Conservation (phyloP, 2,329 filamentous ascomycete species). For the Ceratocystis eucalypticola region DNA sequence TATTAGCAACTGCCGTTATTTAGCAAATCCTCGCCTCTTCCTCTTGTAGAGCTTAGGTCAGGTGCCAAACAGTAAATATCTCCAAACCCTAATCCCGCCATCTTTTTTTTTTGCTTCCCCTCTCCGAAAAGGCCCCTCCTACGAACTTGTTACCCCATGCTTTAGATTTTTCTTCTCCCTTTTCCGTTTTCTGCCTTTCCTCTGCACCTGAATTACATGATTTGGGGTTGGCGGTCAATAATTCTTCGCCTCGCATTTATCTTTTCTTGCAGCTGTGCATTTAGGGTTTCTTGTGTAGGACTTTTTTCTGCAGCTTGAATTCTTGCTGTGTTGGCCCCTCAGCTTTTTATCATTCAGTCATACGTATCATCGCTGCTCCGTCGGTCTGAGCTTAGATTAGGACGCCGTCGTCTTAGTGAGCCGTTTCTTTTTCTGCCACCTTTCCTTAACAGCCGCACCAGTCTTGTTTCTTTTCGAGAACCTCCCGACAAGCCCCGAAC, state of each 20-base stretch:
- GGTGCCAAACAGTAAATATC: background rate
- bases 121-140: background rate
- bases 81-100: conserved; percentile 3
- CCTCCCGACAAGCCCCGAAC: background rate
- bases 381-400: background rate
- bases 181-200: background rate
- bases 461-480: background rate
- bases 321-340: conserved; percentile 2
- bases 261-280: background rate
- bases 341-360: background rate
- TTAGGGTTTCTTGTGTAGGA: conserved; percentile 4
- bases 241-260: conserved; percentile 8
- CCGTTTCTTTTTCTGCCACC: background rate
- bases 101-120: conserved; percentile 12
- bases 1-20: background rate
- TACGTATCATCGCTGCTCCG: background rate
- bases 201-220: conserved; percentile 7
- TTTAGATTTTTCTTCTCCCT: conserved; percentile 4
- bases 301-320: background rate
- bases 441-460: background rate
- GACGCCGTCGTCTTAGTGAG: background rate
- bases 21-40: background rate
- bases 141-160: background rate
- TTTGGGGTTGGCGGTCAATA: conserved; percentile 9
- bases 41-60: background rate